Conservation (phyloP, 2,329 filamentous ascomycete species). For the Curvularia eragrostidis region DNA sequence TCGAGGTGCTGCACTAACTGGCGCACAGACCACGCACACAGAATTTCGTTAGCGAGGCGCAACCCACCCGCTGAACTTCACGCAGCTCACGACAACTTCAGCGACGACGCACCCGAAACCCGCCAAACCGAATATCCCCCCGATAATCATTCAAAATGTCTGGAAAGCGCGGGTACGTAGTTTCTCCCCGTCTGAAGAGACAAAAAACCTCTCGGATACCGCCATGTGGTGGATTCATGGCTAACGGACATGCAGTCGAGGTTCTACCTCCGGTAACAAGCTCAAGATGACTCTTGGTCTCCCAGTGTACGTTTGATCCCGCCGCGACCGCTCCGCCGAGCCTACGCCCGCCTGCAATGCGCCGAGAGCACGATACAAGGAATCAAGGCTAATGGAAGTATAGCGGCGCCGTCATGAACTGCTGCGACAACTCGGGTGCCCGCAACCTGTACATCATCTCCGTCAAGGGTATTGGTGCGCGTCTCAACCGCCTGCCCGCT, state of each 20-base stretch:
- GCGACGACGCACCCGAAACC: slow-evolving; percentile 26
- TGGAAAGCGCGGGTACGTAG: slow-evolving; percentile 26
- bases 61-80: slow-evolving; percentile 17
- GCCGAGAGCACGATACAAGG: slow-evolving; percentile 17
- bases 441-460: slow-evolving; percentile 99
- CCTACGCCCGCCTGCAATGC: slow-evolving; percentile 7
- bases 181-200: neutral
- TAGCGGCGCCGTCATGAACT: slow-evolving; percentile 99
- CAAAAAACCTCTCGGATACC: neutral
- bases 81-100: slow-evolving; percentile 19
- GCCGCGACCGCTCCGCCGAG: slow-evolving; percentile 25
- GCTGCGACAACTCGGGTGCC: slow-evolving; percentile 98
- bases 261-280: slow-evolving; percentile 99
- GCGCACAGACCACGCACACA: slow-evolving; percentile 14
- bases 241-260: slow-evolving; percentile 59
- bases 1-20: neutral
- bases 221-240: slow-evolving; percentile 6
- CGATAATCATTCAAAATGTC: slow-evolving; percentile 25
- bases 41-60: slow-evolving; percentile 16
- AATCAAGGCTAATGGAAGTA: slow-evolving; percentile 41
- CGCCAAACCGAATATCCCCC: slow-evolving; percentile 19
- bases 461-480: slow-evolving; percentile 97
- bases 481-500: slow-evolving; percentile 95
- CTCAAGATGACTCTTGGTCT: slow-evolving; percentile 99
- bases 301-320: slow-evolving; percentile 80